Evolutionary conservation across 352 stramenopile genomes (phyloP), one percentile per base, ranked within the genome.

Genomic region (Proteromonas lacertae): DNA sequence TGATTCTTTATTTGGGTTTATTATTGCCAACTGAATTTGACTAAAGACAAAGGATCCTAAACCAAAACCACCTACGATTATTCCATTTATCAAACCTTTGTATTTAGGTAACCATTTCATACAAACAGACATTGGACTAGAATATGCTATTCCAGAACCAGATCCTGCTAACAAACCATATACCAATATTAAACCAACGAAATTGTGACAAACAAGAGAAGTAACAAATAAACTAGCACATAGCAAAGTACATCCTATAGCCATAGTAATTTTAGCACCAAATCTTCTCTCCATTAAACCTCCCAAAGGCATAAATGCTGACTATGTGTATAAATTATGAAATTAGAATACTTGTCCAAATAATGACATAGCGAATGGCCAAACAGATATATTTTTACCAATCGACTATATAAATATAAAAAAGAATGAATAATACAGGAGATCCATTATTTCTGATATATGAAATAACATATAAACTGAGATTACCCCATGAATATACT

Each of bases 1-100:
- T n/a, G n/a, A n/a, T 21, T 29, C 20, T 14, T 37, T 14, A 21
- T 25, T 2, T 25, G 32, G 32, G 20, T 37, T 37, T 10, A 37
- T 20, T 4, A 37, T 12, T 28, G 17, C 4, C 6, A 21, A 18
- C 2, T 17, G 18, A 16, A 37, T 20, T 6, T 28, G 31, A 8
- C 34, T 60, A 41, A 62, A 62, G 8, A 62, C 24, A 41, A 62
- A 57, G 4, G 46, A 46, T 16, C 52, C 52, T 14, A 36, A 24
- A 7, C 49, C 54, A 43, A 62, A 62, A 10, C 54, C 54, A 9
- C 36, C 37, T 9, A 62, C 38, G 10, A 61, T 42, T 29, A 39
- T 40, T 13, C 54, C 54, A 23, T 36, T 52, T 5, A 62, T 49
- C n/a, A 59, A 30, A n/a, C 54, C 54, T 32, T 52, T 52, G 18